Conservation (phyloP, 495 filamentous ascomycete species). For the Aspergillus sclerotiicarbonarius region DNA sequence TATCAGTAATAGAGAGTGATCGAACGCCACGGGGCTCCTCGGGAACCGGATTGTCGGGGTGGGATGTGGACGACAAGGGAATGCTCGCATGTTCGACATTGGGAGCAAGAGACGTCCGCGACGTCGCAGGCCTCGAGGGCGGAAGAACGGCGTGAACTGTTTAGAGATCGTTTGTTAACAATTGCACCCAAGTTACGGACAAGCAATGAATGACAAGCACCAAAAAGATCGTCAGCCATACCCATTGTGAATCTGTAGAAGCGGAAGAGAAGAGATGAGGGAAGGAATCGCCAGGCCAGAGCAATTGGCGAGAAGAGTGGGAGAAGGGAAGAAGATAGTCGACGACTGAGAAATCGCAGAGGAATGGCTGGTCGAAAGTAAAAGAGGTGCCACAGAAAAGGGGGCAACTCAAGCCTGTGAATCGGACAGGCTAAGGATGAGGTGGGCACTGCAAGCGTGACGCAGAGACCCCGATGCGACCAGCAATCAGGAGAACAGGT, state of each 20-base stretch:
- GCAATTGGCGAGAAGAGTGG: background rate
- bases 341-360: background rate
- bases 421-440: constrained; percentile 7
- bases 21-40: constrained; percentile 49
- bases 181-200: background rate
- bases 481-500: constrained; percentile 7
- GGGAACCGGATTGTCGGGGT: constrained; percentile 57
- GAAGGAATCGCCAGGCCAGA: background rate
- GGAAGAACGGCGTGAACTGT: constrained; percentile 37
- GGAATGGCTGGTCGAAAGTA: constrained; percentile 6
- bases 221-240: constrained; percentile 8
- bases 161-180: background rate
- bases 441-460: constrained; percentile 13
- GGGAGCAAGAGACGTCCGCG: constrained; percentile 23
- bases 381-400: background rate
- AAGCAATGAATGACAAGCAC: background rate
- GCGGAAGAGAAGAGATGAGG: background rate
- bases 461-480: constrained; percentile 3
- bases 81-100: constrained; percentile 34
- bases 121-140: constrained; percentile 29
- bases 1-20: constrained; percentile 39
- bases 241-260: constrained; percentile 16
- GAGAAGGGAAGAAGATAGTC: background rate
- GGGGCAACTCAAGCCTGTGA: background rate
- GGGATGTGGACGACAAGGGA: constrained; percentile 48